Evolutionary conservation across 352 stramenopile species (phyloP).

Genomic region (Pythium grandisporangium): DNA sequence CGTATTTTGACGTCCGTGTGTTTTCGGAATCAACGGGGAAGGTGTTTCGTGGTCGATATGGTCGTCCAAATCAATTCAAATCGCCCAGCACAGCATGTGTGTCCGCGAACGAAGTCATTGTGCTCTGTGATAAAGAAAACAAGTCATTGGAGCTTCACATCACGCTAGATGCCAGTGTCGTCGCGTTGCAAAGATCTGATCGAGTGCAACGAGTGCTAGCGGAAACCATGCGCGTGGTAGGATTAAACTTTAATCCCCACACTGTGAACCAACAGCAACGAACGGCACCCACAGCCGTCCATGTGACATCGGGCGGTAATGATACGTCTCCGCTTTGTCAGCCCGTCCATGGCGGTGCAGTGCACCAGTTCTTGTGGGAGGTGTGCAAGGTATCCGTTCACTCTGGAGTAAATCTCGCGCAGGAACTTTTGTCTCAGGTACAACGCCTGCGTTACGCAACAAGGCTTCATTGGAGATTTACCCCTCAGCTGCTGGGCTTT

Average conservation of each 20-base stretch:
- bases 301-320: constrained; percentile 1
- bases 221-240: constrained; percentile 56
- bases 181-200: constrained; percentile 42
- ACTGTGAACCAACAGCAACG: constrained; percentile 25
- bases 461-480: constrained; percentile 57
- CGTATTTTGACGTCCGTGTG: constrained; percentile 46
- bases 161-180: constrained; percentile 26
- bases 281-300: neutral
- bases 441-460: constrained; percentile 26
- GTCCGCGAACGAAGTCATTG: constrained; percentile 22
- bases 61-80: constrained; percentile 16
- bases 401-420: constrained; percentile 16
- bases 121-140: constrained; percentile 32
- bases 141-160: constrained; percentile 23
- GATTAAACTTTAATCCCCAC: constrained; percentile 42
- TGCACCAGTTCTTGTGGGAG: constrained; percentile 42
- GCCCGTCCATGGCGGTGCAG: neutral
- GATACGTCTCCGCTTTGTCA: constrained; percentile 9
- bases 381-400: constrained; percentile 34
- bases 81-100: constrained; percentile 12
- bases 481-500: constrained; percentile 49
- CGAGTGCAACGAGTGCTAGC: constrained; percentile 37
- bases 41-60: constrained; percentile 32
- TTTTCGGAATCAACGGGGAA: constrained; percentile 18
- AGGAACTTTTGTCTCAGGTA: constrained; percentile 36